A percentile compares a stretch with the other conserved stretches of the same genome.
phyloP scores from a whole-genome alignment of 306 rosid genomes.

The Fagus sylvatica region DNA sequence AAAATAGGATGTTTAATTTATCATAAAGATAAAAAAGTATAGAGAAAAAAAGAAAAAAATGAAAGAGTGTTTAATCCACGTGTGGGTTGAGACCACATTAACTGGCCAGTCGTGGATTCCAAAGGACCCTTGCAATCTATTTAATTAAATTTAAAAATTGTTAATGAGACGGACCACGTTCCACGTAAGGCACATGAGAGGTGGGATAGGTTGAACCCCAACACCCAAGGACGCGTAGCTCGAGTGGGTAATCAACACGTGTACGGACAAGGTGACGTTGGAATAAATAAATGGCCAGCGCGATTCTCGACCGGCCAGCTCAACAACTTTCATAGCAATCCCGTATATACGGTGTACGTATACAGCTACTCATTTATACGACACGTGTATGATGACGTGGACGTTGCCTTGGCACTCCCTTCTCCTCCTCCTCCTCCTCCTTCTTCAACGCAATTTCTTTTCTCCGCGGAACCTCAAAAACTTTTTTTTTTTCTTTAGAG shows the following conservation, averaged over 20 bases:
- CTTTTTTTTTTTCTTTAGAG: constrained; percentile 36
- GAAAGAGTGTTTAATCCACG: background rate
- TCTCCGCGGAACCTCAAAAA: constrained; percentile 21
- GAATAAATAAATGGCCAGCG: constrained; percentile 56
- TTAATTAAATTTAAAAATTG: constrained; percentile 25
- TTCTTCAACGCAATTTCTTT: constrained; percentile 25
- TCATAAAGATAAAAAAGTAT: too few relatives aligned
- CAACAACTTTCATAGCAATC: constrained; percentile 56
- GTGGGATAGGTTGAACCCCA: constrained; percentile 37
- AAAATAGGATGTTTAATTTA: too few relatives aligned
- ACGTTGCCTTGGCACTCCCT: constrained; percentile 49
- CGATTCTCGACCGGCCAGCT: constrained; percentile 71
- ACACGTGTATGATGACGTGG: constrained; percentile 98
- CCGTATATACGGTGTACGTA: constrained; percentile 56
- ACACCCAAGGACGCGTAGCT: constrained; percentile 48
- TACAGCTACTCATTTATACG: constrained; percentile 30
- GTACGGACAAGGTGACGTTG: constrained; percentile 38
- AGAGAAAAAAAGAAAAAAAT: too few relatives aligned
- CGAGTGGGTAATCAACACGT: constrained; percentile 42
- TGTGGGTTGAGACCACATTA: constrained; percentile 3
- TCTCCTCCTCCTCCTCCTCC: constrained; percentile 29
- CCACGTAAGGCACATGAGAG: constrained; percentile 67
- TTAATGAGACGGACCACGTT: constrained; percentile 45
- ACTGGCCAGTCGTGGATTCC: constrained; percentile 56
- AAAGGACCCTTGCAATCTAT: constrained; percentile 43